These are phyloP conservation scores for Populus euphratica DNA, from an alignment of 345 rosid genomes.

Conservation along the genomic window DNA sequence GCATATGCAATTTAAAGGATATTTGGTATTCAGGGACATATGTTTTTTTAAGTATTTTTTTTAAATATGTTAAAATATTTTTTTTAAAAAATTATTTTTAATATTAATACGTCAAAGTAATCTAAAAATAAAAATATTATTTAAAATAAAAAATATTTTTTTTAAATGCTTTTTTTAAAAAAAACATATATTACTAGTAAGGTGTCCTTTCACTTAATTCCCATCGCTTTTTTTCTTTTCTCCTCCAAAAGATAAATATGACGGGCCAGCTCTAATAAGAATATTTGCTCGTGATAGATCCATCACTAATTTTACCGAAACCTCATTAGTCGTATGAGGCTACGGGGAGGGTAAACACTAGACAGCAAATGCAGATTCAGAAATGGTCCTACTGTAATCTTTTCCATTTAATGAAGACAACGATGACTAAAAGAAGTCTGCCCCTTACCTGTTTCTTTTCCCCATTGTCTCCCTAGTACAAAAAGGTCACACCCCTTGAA, in stretches of 20 bases:
- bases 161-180: too few relatives aligned
- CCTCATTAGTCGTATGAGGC: not conserved
- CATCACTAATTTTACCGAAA: not conserved
- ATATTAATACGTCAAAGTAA: too few relatives aligned
- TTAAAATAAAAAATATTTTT: too few relatives aligned
- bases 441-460: not conserved
- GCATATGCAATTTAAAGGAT: not conserved
- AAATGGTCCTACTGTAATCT: not conserved
- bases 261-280: not conserved
- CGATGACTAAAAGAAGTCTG: not conserved
- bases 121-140: too few relatives aligned
- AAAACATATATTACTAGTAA: not conserved
- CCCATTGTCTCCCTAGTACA: not conserved
- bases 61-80: too few relatives aligned
- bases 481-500: not conserved
- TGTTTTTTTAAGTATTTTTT: too few relatives aligned
- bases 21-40: too few relatives aligned
- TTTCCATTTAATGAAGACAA: not conserved
- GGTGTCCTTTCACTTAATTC: not conserved
- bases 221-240: not conserved
- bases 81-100: too few relatives aligned
- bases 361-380: not conserved
- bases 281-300: not conserved
- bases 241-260: not conserved
- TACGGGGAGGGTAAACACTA: too few relatives aligned